Base-by-base conservation (phyloP, 2,329 filamentous ascomycete species). In the Hysterium pulicare region DNA sequence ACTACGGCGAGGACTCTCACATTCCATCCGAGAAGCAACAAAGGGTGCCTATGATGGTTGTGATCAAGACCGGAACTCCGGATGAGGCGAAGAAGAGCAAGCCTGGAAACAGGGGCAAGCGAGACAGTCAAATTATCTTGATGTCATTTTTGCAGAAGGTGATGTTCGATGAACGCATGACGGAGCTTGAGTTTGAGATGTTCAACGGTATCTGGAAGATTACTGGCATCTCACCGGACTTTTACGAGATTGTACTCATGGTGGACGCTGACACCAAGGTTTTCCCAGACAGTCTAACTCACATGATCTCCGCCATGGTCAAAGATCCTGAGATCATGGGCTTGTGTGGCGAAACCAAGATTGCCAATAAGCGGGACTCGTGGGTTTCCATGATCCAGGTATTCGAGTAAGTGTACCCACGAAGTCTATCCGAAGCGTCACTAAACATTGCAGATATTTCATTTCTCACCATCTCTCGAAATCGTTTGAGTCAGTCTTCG, bases 131-230 rank as follows among this genome's bases (percentile, higher is more conserved):
- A 69, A 96, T 98, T 61, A 93, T 98, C 56, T 78, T 98, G 53
- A 98, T 98, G 93, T 96, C 90, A 4, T 98, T 98, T 78, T 74
- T 98, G 55, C 93, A 98, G 66, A 98, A 98, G 74, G 93, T 98
- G 62, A 98, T 98, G 93, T 98, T 98, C 59, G 93, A 98, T 66
- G 94, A 98, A 71, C 87, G 93, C 48, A 98, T 98, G 93, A 98
- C 94, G 15, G 91, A 98, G 68, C 84, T 98, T 40, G 93, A 98
- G 68, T 98, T 90, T 62, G 93, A 98, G 65, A 97, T 98, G 87
- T 98, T 98, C 76, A 98, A 97, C 65, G 93, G 93, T 41, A 78
- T 98, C 50, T 98, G 91, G 90, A 95, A 95, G 68, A 88, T 98
- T 33, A 98, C 93, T 15, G 94, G 94, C 55, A 97, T 98, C 50